These are phyloP conservation scores for Mortierella antarctica DNA, from an alignment of 192 early-diverging fungal species.

Conservation along the genomic window DNA sequence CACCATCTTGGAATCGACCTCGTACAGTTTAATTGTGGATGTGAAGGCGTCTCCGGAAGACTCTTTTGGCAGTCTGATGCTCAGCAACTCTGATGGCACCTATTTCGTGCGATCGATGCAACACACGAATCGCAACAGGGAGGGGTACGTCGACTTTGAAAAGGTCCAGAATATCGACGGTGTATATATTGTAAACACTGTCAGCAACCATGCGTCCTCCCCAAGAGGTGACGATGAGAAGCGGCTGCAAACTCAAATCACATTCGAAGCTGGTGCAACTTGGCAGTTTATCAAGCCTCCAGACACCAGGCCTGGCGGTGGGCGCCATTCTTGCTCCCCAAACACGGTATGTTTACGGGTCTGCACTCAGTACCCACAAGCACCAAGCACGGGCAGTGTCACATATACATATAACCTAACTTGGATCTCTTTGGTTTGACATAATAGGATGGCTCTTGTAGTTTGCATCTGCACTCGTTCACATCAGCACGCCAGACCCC, in stretches of 20 bases:
- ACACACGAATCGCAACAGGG: conserved; percentile 80
- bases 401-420: background rate
- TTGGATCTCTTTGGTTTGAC: background rate
- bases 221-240: conserved; percentile 56
- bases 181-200: conserved; percentile 87
- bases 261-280: conserved; percentile 86
- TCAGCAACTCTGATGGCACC: conserved; percentile 91
- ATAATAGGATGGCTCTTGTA: conserved; percentile 66
- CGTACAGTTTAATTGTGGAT: conserved; percentile 81
- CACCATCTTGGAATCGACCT: conserved; percentile 87
- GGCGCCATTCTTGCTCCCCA: conserved; percentile 64
- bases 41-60: conserved; percentile 56
- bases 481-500: conserved; percentile 76
- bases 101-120: conserved; percentile 84
- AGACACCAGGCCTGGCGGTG: conserved; percentile 62
- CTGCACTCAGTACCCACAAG: background rate
- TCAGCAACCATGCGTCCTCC: conserved; percentile 77
- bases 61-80: conserved; percentile 76
- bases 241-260: conserved; percentile 76
- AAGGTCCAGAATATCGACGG: conserved; percentile 84
- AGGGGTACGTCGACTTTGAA: conserved; percentile 92
- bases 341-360: conserved; percentile 21
- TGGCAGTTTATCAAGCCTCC: conserved; percentile 84
- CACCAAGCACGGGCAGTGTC: background rate
- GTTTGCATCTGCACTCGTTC: conserved; percentile 88